Conservation (phyloP, 768 basidiomycete genomes). For the Termitomyces sp. region DNA sequence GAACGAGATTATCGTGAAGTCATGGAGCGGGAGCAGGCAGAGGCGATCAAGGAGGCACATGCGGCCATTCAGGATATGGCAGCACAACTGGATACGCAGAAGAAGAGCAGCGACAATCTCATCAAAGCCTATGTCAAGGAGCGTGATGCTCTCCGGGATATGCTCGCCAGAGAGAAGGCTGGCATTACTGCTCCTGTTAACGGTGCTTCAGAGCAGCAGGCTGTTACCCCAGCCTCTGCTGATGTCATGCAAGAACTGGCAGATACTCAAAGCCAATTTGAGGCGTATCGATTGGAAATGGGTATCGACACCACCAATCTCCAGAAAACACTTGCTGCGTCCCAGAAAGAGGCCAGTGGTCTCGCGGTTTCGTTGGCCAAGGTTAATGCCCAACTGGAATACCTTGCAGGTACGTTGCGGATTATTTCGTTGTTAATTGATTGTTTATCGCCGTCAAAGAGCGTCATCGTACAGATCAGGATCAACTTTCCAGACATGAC, state of each 20-base stretch:
- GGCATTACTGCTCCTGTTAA: constrained; percentile 14
- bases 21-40: constrained; percentile 69
- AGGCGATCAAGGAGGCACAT: constrained; percentile 84
- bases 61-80: constrained; percentile 78
- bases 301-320: constrained; percentile 67
- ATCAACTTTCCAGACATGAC: constrained; percentile 56
- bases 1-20: constrained; percentile 70
- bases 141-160: constrained; percentile 74
- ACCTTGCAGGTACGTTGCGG: constrained; percentile 55
- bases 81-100: constrained; percentile 72
- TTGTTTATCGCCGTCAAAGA: constrained; percentile 34
- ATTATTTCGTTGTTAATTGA: constrained; percentile 2
- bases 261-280: constrained; percentile 76
- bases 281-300: constrained; percentile 76
- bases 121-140: constrained; percentile 85
- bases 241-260: constrained; percentile 57
- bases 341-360: constrained; percentile 66
- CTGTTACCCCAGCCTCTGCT: constrained; percentile 6
- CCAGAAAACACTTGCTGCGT: constrained; percentile 59
- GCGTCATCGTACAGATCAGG: constrained; percentile 65
- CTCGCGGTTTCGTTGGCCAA: constrained; percentile 70
- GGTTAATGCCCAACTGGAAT: constrained; percentile 77
- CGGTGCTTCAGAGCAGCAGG: constrained; percentile 15
- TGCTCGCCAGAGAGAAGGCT: constrained; percentile 53
- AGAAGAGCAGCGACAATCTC: constrained; percentile 60